phyloP scores from a whole-genome alignment of 345 rosid genomes.

The Citrus maxima region DNA sequence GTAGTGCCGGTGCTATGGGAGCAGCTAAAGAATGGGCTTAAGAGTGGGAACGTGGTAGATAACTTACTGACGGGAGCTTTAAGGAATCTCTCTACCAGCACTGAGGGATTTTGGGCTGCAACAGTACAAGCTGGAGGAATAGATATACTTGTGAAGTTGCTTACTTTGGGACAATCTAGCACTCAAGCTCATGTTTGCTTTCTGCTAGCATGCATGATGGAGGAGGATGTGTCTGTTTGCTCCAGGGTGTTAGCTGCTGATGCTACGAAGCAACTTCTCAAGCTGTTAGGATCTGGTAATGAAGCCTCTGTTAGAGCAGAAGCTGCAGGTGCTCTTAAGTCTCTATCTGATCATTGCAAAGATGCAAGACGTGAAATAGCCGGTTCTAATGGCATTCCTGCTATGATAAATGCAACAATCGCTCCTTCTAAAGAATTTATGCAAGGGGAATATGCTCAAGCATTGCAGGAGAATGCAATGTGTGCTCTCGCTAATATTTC shows the following conservation, averaged over 20 bases:
- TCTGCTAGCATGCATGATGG: constrained; percentile 96
- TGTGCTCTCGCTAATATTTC: constrained; percentile 98
- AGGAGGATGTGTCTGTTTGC: constrained; percentile 92
- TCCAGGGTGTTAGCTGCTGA: constrained; percentile 85
- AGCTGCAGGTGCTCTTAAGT: constrained; percentile 96
- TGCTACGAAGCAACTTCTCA: constrained; percentile 84
- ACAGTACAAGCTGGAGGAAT: constrained; percentile 95
- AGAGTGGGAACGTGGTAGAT: constrained; percentile 82
- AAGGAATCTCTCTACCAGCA: constrained; percentile 82
- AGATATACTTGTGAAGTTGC: constrained; percentile 96
- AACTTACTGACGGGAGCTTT: constrained; percentile 91
- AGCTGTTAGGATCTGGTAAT: constrained; percentile 88
- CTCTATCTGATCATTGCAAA: constrained; percentile 90
- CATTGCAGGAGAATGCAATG: constrained; percentile 99
- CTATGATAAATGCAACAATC: constrained; percentile 91
- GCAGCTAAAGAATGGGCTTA: constrained; percentile 67
- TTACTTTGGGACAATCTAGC: constrained; percentile 70
- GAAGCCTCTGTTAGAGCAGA: constrained; percentile 97
- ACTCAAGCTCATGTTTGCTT: constrained; percentile 91
- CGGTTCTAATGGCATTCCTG: constrained; percentile 86
- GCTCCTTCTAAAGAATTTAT: constrained; percentile 99
- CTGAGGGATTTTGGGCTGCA: constrained; percentile 94
- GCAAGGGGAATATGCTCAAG: constrained; percentile 99
- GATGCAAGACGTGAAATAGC: constrained; percentile 95
- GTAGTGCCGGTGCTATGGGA: constrained; percentile 97